phyloP scores from a whole-genome alignment of 2,329 filamentous ascomycete species.

The Trichoderma breve region DNA sequence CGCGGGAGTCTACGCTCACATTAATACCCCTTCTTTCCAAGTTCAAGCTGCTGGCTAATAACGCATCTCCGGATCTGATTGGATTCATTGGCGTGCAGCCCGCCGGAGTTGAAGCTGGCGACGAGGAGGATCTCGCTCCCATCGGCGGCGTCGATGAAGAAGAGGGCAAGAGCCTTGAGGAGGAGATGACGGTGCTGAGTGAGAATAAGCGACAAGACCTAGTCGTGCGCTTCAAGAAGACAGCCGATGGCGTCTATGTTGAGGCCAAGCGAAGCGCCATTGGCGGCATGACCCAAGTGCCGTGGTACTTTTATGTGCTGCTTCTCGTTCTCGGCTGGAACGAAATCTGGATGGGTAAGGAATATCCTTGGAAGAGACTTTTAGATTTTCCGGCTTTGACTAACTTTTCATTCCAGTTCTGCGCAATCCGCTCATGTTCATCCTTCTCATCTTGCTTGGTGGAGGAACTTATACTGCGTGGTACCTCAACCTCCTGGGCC shows the following conservation, averaged over 20 bases:
- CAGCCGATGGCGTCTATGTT: conserved; percentile 94
- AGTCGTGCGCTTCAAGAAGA: conserved; percentile 95
- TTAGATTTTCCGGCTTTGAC: background rate
- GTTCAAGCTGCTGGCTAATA: conserved; percentile 75
- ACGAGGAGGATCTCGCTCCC: conserved; percentile 84
- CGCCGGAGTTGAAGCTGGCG: conserved; percentile 68
- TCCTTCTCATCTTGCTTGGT: conserved; percentile 75
- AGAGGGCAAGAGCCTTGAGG: conserved; percentile 88
- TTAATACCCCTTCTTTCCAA: conserved; percentile 85
- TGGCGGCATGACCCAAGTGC: conserved; percentile 89
- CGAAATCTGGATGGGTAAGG: conserved; percentile 81
- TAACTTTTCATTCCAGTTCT: conserved; percentile 59
- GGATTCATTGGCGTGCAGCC: conserved; percentile 81
- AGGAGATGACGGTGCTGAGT: conserved; percentile 92
- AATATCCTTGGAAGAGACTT: conserved; percentile 39
- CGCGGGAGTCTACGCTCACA: conserved; percentile 85
- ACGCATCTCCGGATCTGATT: conserved; percentile 75
- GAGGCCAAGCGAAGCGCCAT: conserved; percentile 97
- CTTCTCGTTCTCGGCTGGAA: conserved; percentile 96
- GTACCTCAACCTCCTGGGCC: conserved; percentile 90
- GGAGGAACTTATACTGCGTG: conserved; percentile 86
- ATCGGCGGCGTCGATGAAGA: conserved; percentile 95
- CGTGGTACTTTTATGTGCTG: conserved; percentile 89
- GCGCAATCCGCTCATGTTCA: conserved; percentile 88
- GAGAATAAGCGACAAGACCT: conserved; percentile 90